A percentile compares a stretch with the other conserved stretches of the same genome.
These are phyloP conservation scores for Saturnispora zaruensis DNA, from an alignment of 805 yeast genomes.

Conservation along the genomic window DNA sequence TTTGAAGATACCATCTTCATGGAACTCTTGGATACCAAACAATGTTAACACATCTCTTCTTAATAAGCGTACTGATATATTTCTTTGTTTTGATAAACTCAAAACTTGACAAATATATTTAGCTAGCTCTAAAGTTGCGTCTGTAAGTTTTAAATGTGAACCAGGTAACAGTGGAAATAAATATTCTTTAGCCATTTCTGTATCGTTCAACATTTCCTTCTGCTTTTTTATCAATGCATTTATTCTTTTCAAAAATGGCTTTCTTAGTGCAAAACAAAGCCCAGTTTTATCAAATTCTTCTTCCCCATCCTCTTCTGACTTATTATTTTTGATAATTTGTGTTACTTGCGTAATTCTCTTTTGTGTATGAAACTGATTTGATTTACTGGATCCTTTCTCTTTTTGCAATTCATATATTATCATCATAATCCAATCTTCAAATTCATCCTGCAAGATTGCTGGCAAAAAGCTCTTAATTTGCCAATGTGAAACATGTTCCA, in stretches of 20 bases:
- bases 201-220: conserved; percentile 60
- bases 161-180: conserved; percentile 75
- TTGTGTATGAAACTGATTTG: conserved; percentile 9
- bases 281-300: conserved; percentile 30
- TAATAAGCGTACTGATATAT: conserved; percentile 63
- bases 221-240: conserved; percentile 60
- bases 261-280: conserved; percentile 48
- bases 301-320: conserved; percentile 16
- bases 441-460: conserved; percentile 64
- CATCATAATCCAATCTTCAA: conserved; percentile 77
- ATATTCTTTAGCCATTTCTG: conserved; percentile 56
- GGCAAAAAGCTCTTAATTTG: conserved; percentile 72
- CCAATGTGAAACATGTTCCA: conserved; percentile 60
- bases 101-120: conserved; percentile 69
- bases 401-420: conserved; percentile 63
- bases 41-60: conserved; percentile 64
- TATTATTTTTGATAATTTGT: conserved; percentile 40
- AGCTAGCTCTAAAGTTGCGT: conserved; percentile 74
- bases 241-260: conserved; percentile 58
- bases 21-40: conserved; percentile 80
- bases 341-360: conserved; percentile 58
- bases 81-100: conserved; percentile 53
- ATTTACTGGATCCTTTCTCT: conserved; percentile 34
- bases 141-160: conserved; percentile 45
- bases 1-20: conserved; percentile 58